Conservation (phyloP, 2,329 filamentous ascomycete species). For the Microascus cirrosus region DNA sequence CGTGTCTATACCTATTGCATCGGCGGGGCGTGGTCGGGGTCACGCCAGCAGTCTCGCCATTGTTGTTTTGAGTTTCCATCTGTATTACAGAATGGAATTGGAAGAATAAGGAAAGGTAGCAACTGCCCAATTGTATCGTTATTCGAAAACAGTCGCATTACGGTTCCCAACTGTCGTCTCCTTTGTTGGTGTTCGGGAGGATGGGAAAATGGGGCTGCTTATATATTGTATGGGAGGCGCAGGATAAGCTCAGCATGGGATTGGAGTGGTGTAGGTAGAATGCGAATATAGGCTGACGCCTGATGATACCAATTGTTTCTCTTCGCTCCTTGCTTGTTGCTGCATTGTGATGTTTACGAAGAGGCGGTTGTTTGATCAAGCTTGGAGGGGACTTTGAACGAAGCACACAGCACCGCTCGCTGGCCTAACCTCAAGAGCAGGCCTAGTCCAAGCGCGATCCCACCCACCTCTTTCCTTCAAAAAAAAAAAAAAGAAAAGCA, state of each 20-base stretch:
- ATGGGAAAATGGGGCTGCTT: neutral
- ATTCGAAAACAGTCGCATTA: neutral
- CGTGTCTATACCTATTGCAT: neutral
- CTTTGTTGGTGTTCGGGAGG: neutral
- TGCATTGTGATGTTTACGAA: neutral
- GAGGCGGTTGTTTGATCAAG: neutral
- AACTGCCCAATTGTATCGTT: neutral
- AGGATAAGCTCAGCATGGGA: neutral
- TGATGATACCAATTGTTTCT: neutral
- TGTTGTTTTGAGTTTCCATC: neutral
- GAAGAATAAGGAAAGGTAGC: neutral
- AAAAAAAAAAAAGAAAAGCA: too few relatives aligned
- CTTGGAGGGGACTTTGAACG: too few relatives aligned
- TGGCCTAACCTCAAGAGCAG: too few relatives aligned
- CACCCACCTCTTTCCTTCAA: too few relatives aligned
- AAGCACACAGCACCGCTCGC: too few relatives aligned
- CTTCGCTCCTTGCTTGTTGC: neutral
- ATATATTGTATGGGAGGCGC: neutral
- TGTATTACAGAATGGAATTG: neutral
- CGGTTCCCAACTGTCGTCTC: conserved; percentile 6
- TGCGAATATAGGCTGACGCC: neutral
- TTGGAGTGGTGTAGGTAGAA: neutral
- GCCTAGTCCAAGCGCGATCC: too few relatives aligned
- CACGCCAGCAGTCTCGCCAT: neutral
- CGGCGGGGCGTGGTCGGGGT: neutral